Conservation (phyloP, 1,284 basidiomycete genomes). For the Cutaneotrichosporon spelunceum region DNA sequence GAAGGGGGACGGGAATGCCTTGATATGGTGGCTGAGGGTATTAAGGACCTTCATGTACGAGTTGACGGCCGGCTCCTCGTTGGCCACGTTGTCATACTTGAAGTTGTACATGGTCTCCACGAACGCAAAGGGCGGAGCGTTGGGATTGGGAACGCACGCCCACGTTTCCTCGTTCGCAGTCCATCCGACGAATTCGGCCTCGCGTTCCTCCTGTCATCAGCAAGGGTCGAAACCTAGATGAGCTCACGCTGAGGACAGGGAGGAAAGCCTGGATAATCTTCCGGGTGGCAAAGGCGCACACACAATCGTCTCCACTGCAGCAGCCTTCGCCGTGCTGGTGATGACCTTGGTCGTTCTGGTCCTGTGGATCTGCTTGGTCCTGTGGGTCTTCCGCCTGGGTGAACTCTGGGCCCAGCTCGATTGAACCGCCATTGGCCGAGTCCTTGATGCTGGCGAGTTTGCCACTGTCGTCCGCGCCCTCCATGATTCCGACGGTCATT, state of each 20-base stretch:
- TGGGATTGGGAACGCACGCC: neutral
- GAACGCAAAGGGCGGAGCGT: neutral
- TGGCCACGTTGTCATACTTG: neutral
- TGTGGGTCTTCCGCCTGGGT: neutral
- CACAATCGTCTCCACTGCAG: neutral
- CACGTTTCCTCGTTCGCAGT: conserved; percentile 2
- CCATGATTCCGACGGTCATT: neutral
- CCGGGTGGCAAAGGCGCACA: neutral
- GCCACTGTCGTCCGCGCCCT: neutral
- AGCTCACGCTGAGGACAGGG: neutral
- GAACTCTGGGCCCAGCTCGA: too few relatives aligned
- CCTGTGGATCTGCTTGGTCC: neutral
- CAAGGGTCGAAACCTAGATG: neutral
- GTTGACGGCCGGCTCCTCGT: conserved; percentile 3
- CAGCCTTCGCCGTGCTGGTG: neutral
- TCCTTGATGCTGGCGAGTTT: neutral
- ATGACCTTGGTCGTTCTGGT: neutral
- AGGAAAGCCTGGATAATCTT: neutral
- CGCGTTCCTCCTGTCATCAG: conserved; percentile 4
- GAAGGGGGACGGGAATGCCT: neutral
- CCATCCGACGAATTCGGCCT: neutral
- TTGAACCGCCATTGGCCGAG: neutral
- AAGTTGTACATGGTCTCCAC: neutral
- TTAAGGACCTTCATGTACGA: conserved; percentile 2
- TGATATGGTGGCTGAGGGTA: neutral